Percentiles rank a stretch among this genome's conserved stretches.
Conservation (phyloP, 768 basidiomycete genomes). For the Macrolepiota albuminosa region DNA sequence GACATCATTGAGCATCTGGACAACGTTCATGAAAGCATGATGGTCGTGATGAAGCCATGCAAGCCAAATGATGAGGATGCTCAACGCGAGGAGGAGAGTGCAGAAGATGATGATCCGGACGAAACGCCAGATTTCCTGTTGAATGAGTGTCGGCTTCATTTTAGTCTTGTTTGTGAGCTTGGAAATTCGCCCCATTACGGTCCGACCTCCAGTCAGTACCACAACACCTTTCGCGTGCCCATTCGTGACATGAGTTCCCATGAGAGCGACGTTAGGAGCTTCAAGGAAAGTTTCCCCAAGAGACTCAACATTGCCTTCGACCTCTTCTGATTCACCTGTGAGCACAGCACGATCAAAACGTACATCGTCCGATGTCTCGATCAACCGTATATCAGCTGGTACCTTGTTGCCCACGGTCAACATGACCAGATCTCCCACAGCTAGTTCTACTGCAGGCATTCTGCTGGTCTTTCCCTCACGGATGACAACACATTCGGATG, state of each 20-base stretch:
- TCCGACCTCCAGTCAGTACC: constrained; percentile 38
- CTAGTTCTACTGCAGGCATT: constrained; percentile 11
- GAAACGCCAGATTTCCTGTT: constrained; percentile 46
- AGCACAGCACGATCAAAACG: constrained; percentile 49
- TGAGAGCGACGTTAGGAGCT: constrained; percentile 44
- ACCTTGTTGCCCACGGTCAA: constrained; percentile 13
- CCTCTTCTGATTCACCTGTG: constrained; percentile 45
- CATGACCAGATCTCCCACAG: constrained; percentile 9
- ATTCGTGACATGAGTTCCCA: constrained; percentile 36
- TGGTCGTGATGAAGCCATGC: constrained; percentile 38
- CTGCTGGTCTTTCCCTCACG: constrained; percentile 7
- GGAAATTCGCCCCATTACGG: constrained; percentile 50
- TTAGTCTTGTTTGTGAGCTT: constrained; percentile 47
- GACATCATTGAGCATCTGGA: constrained; percentile 48
- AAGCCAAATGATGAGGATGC: constrained; percentile 39
- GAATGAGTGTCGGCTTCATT: constrained; percentile 42
- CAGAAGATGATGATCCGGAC: constrained; percentile 44
- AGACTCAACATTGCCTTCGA: constrained; percentile 37
- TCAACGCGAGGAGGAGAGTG: constrained; percentile 34
- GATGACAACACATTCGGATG: constrained; percentile 10
- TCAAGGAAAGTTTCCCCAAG: constrained; percentile 46
- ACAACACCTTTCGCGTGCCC: constrained; percentile 38
- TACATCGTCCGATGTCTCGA: constrained; percentile 45
- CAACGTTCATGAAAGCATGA: constrained; percentile 44
- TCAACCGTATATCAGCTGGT: constrained; percentile 43